Conservation (phyloP, 225 moss, liverwort and hornwort genomes). For the Straminergon stramineum region DNA sequence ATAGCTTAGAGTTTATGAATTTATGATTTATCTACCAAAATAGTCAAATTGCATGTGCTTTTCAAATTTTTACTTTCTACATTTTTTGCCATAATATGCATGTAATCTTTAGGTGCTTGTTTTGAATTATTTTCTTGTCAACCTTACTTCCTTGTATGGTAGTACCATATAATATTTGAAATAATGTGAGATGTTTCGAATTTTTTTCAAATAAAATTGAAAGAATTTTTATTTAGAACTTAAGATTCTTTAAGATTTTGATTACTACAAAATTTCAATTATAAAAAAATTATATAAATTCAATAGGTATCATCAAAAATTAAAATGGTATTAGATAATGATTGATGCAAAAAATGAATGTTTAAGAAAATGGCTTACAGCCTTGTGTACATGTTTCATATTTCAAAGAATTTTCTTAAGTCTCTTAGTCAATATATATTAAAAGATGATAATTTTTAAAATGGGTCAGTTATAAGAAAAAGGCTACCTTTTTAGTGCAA, state of each 20-base stretch:
- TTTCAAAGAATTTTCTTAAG: not conserved
- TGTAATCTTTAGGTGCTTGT: accelerated
- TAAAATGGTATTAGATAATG: no score
- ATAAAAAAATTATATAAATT: not conserved
- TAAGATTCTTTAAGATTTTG: not conserved
- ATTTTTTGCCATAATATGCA: not conserved
- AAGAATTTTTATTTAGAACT: no score
- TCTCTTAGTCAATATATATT: no score
- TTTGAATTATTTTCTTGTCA: not conserved
- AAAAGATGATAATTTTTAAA: not conserved
- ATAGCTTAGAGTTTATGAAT: not conserved
- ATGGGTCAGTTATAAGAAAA: not conserved
- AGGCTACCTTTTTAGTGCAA: not conserved
- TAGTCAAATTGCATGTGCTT: accelerated
- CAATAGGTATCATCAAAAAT: not conserved
- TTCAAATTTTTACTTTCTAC: not conserved
- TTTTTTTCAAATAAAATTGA: not conserved
- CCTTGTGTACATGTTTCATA: not conserved
- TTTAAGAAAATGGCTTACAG: not conserved
- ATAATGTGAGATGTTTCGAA: not conserved
- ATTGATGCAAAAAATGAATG: no score
- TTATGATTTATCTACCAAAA: not conserved
- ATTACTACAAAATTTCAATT: not conserved
- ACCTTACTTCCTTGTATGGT: no score
- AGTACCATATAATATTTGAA: not conserved